A percentile compares a stretch with the other conserved stretches of the same genome.
Conservation (phyloP, 202 grass and related monocot genomes). For the Thinopyrum obtusiflorum region DNA sequence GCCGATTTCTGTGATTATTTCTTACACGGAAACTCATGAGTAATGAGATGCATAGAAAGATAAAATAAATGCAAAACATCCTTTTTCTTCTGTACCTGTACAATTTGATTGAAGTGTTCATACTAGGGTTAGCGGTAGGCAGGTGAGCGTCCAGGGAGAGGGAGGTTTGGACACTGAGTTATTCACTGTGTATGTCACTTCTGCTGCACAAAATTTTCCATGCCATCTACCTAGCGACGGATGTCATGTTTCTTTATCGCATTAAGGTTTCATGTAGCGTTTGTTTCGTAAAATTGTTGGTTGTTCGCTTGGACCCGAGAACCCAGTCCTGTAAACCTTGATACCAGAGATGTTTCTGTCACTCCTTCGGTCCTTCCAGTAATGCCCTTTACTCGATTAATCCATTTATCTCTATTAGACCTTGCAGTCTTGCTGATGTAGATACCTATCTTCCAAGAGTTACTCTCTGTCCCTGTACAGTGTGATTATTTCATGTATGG, state of each 20-base stretch:
- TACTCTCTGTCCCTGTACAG: background rate
- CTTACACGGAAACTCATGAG: background rate
- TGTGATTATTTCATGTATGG: background rate
- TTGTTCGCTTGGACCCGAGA: background rate
- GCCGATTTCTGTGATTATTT: background rate
- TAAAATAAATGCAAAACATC: background rate
- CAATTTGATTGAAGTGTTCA: conserved; percentile 7
- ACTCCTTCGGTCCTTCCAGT: background rate
- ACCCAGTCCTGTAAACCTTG: background rate
- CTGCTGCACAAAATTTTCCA: background rate
- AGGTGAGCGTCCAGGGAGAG: background rate
- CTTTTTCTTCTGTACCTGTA: background rate
- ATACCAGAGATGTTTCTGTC: conserved; percentile 1
- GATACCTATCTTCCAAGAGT: background rate
- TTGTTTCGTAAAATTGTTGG: background rate
- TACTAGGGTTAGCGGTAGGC: background rate
- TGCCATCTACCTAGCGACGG: background rate
- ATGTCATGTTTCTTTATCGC: background rate
- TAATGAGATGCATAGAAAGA: conserved; percentile 2
- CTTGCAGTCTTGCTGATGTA: conserved; percentile 3
- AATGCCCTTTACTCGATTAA: conserved; percentile 3
- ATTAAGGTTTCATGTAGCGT: background rate
- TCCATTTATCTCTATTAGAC: conserved; percentile 25
- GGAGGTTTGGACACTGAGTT: background rate
- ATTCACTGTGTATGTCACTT: conserved; percentile 17